These are phyloP conservation scores for Rutstroemia sp. DNA, from an alignment of 2,329 filamentous ascomycete genomes.

Conservation along the genomic window DNA sequence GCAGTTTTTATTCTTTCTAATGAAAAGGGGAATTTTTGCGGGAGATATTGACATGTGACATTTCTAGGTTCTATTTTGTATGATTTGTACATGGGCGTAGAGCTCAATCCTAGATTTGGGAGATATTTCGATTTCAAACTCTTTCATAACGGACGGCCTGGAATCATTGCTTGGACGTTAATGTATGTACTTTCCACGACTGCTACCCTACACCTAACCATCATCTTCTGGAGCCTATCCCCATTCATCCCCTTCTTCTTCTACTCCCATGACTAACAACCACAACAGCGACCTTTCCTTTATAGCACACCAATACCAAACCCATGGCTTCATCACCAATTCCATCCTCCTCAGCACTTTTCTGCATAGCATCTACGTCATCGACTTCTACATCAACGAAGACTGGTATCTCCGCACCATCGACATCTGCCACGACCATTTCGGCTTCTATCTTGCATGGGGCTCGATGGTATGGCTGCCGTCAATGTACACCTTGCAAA, in stretches of 20 bases:
- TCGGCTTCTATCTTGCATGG: constrained; percentile 37
- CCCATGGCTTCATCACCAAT: constrained; percentile 33
- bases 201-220: not conserved
- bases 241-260: not conserved
- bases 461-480: constrained; percentile 40
- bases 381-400: constrained; percentile 44
- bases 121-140: constrained; percentile 39
- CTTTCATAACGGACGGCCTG: constrained; percentile 40
- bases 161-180: constrained; percentile 41
- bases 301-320: constrained; percentile 36
- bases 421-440: constrained; percentile 37
- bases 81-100: constrained; percentile 41
- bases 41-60: constrained; percentile 1
- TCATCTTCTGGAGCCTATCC: not conserved
- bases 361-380: constrained; percentile 38
- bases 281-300: constrained; percentile 32
- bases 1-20: no score
- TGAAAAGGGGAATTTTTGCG: no score
- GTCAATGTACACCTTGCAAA: constrained; percentile 40
- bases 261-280: not conserved
- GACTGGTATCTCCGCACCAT: constrained; percentile 40
- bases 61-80: constrained; percentile 32
- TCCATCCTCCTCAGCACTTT: constrained; percentile 37
- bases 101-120: constrained; percentile 38
- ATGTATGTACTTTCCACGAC: constrained; percentile 30